phyloP scores from a whole-genome alignment of 345 rosid species.

The Triadica sebifera region DNA sequence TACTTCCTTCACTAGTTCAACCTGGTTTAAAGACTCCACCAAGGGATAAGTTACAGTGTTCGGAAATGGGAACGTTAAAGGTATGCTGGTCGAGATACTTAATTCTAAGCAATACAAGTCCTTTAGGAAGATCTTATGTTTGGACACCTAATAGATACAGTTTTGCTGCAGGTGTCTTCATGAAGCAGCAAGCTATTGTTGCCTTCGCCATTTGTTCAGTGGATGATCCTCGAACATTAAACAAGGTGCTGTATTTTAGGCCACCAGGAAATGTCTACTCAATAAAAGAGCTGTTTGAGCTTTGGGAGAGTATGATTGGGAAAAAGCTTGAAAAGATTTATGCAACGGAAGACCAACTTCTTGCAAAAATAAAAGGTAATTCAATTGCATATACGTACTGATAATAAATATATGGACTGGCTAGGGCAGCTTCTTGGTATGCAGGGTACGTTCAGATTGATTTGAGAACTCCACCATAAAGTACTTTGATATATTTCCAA shows the following conservation, averaged over 20 bases:
- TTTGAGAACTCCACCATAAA: too few relatives aligned
- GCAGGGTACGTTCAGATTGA: background rate
- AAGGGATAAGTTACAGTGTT: constrained; percentile 55
- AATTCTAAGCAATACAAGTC: background rate
- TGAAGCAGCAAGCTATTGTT: constrained; percentile 62
- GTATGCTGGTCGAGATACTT: constrained; percentile 29
- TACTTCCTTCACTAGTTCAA: constrained; percentile 74
- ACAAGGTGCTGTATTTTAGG: constrained; percentile 61
- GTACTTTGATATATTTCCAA: background rate
- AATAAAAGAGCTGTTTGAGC: constrained; percentile 56
- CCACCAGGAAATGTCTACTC: constrained; percentile 66
- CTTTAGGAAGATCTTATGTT: background rate
- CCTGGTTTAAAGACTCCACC: constrained; percentile 68
- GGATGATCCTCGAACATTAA: constrained; percentile 65
- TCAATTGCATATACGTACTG: constrained; percentile 21
- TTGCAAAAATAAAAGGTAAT: constrained; percentile 59
- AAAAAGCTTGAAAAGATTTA: constrained; percentile 53
- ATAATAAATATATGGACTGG: background rate
- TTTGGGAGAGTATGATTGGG: constrained; percentile 72
- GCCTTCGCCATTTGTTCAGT: constrained; percentile 54
- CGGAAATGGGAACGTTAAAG: constrained; percentile 70
- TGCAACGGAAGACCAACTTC: constrained; percentile 60
- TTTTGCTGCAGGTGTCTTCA: constrained; percentile 52
- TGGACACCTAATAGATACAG: background rate
- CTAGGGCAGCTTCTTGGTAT: background rate